Conservation (phyloP, 2,329 filamentous ascomycete species). For the Berkeleyomyces basicola region DNA sequence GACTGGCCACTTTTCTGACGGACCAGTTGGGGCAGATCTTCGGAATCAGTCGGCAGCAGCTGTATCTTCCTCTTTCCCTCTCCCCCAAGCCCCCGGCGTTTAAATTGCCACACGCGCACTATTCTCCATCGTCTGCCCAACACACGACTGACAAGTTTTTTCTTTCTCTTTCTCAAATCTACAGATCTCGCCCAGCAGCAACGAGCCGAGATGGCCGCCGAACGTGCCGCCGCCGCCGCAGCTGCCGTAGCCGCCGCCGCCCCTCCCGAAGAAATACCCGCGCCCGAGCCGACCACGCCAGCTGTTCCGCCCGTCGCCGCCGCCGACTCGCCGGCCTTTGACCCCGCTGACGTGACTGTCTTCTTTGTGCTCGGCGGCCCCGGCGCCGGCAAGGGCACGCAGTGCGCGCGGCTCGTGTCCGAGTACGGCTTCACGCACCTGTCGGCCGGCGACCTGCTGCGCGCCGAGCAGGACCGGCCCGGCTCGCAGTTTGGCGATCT, state of each 20-base stretch:
- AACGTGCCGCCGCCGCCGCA: slow-evolving; percentile 6
- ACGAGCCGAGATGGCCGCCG: slow-evolving; percentile 8
- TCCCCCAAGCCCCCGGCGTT: background rate
- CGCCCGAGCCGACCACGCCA: slow-evolving; percentile 45
- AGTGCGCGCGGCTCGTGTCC: slow-evolving; percentile 73
- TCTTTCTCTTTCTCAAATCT: background rate
- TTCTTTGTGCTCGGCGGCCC: slow-evolving; percentile 93
- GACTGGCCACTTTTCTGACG: too few species aligned
- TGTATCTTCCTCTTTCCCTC: background rate
- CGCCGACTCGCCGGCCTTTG: slow-evolving; percentile 48
- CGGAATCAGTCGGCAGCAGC: too few species aligned
- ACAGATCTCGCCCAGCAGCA: slow-evolving; percentile 10
- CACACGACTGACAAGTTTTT: slow-evolving; percentile 15
- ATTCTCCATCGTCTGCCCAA: slow-evolving; percentile 12
- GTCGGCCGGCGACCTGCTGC: slow-evolving; percentile 80
- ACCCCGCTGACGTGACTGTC: slow-evolving; percentile 63
- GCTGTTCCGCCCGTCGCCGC: background rate
- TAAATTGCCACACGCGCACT: background rate
- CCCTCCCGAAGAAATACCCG: slow-evolving; percentile 29
- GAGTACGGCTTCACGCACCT: slow-evolving; percentile 88
- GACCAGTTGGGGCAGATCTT: too few species aligned
- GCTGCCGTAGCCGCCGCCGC: background rate
- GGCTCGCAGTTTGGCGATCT: slow-evolving; percentile 81
- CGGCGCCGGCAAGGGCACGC: slow-evolving; percentile 90
- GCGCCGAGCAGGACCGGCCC: slow-evolving; percentile 76